A percentile compares a stretch with the other conserved stretches of the same genome.
Conservation (phyloP, 148 eudicot genomes). For the Selenicereus undatus region DNA sequence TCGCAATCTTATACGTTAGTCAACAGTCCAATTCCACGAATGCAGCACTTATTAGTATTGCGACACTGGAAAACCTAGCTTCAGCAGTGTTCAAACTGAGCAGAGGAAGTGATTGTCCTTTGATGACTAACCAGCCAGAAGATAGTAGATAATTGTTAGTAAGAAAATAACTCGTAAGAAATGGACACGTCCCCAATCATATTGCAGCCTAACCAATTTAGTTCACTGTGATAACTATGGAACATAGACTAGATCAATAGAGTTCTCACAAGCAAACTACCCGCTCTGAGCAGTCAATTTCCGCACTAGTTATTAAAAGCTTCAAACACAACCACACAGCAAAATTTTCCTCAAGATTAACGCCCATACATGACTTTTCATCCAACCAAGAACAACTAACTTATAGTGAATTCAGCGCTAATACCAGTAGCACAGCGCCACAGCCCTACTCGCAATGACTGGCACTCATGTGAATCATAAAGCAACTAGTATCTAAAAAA, state of each 20-base stretch:
- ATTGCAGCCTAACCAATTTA: background rate
- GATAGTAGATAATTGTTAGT: background rate
- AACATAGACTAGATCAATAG: background rate
- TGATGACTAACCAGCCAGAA: background rate
- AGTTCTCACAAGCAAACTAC: background rate
- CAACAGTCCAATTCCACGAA: background rate
- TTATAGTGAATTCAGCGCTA: background rate
- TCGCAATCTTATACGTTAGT: background rate
- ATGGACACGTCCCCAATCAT: background rate
- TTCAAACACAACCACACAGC: background rate
- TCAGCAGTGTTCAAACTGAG: background rate
- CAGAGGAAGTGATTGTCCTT: background rate
- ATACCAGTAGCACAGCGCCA: background rate
- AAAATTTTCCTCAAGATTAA: background rate
- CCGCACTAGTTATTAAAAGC: background rate
- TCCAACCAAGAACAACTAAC: background rate
- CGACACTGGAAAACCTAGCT: background rate
- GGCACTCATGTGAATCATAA: no score
- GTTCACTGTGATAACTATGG: background rate
- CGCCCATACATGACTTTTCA: background rate
- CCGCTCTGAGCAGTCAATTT: background rate
- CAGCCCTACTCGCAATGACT: no score
- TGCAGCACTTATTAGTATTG: background rate
- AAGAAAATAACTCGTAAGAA: background rate
- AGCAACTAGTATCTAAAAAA: no score